Percentiles rank a stretch among this genome's conserved stretches.
phyloP scores from a whole-genome alignment of 306 rosid genomes.

The Hippophae gyantsensis region DNA sequence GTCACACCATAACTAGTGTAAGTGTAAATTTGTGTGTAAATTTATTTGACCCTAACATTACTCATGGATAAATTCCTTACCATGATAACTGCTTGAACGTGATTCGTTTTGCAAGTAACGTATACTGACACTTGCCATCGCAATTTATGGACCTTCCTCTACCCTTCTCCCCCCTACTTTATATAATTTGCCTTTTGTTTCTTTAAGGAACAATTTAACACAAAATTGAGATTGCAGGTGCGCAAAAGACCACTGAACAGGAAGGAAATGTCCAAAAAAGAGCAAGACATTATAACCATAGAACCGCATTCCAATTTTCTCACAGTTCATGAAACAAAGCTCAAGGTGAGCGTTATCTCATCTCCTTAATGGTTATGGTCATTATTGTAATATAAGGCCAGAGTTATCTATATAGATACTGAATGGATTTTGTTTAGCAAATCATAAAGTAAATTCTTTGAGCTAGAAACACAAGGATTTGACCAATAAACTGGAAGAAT shows the following conservation, averaged over 20 bases:
- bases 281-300: constrained; percentile 64
- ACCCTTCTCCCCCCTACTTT: background rate
- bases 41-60: too few species aligned
- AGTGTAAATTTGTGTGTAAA: too few species aligned
- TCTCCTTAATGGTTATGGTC: constrained; percentile 6
- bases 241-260: constrained; percentile 79
- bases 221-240: constrained; percentile 39
- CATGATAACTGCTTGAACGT: background rate
- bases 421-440: constrained; percentile 4
- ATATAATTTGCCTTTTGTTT: background rate
- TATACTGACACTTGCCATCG: background rate
- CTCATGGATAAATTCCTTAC: background rate
- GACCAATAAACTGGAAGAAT: too few species aligned
- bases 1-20: too few species aligned
- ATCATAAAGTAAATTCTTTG: background rate
- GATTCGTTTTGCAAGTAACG: background rate
- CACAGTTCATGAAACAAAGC: constrained; percentile 79
- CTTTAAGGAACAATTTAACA: background rate
- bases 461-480: background rate
- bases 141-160: background rate
- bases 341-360: constrained; percentile 41
- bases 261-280: constrained; percentile 69
- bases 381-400: constrained; percentile 2
- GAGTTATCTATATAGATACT: background rate
- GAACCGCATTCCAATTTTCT: constrained; percentile 51